Evolutionary conservation across 371 early-diverging fungal genomes (phyloP), one percentile per base, ranked within the genome.

Genomic region (Mortierella polycephala): DNA sequence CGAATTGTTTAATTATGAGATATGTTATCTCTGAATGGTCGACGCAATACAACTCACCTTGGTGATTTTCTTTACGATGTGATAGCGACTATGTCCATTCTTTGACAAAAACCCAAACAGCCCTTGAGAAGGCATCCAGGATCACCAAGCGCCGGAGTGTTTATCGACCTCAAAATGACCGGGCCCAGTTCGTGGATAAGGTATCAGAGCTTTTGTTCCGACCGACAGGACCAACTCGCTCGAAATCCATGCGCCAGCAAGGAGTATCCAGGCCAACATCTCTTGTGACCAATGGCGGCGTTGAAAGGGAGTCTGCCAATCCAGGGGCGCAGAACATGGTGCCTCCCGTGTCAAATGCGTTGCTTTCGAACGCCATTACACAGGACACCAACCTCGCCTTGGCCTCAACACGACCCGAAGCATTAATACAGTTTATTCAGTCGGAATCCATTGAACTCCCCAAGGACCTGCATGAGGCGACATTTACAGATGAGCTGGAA

Each of bases 381-480:
- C 68, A 75, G 60, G 76, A 80, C 37, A 21, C 72, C 39, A 76
- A 64, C 42, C 45, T 69, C 9, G 68, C 76, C n/a, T 64, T 73
- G 9, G 52, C 71, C 6, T 69, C 72, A 3, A 59, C 75, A 11
- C 60, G 83, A 21, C 67, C 81, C 4, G 83, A 83, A 45, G 66
- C 76, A 8, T 56, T 83, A 11, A 52, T 69, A 2, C 63, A 74
- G 37, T 58, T 81, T n/a, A 69, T 90, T 14, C 83, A 89, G n/a
- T 82, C 84, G 1, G 88, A 89, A 7, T 85, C 88, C 0, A 88
- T 90, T 21, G 85, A 85, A 0, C 67, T 90, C 30, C 83, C 89
- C 0, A 56, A 56, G 6, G 81, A 83, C 13, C 64, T 87, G 7
- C 52, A 69, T 2, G 86, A 86, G 9, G 74, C 83, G 7, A 66